Base-by-base conservation (phyloP, 495 filamentous ascomycete genomes). In the Aspergillus haitiensis region DNA sequence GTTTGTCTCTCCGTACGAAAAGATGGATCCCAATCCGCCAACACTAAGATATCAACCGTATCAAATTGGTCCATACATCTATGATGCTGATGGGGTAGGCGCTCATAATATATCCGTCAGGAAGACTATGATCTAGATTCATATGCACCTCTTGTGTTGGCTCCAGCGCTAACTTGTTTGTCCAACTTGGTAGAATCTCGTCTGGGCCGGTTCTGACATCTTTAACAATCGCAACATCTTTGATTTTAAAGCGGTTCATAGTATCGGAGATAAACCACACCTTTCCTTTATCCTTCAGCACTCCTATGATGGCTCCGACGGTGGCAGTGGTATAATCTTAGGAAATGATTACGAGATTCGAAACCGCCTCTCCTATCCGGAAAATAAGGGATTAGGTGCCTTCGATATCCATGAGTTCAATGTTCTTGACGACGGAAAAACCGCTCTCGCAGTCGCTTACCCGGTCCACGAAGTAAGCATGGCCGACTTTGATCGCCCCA, bases 381-480 rank as follows among this genome's bases (percentile, higher is more conserved):
- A 71, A 21, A 40, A 64, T 9, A 70, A 75, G 40, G 27, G 18
- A 15, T 58, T 75, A 7, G 70, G 69, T 5, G 40, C 53, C 5
- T 74, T 75, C 55, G 72, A 76, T 44, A 78, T 78, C 37, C 79
- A 82, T 55, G 79, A 82, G 52, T 80, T 79, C 56, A 75, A 73
- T 7, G 54, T 76, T n/a, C 70, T 69, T 49, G 52, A 70, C 5
- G 72, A 67, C 42, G 72, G 74, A 7, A 58, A 70, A 48, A 62
- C 71, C 6, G 74, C 67, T 1, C 63, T 83, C 42, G 72, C 77
- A 21, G 74, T 73, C 10, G 65, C 74, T 49, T 83, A 85, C 58
- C 72, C 75, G 44, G 67, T 70, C 6, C 70, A 78, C 16, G 70
- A 72, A 7, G 65, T 75, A 13, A 64, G 73, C 50, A 58, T 83